Evolutionary conservation across 257 asterid genomes (phyloP).

Genomic region (Rubia yunnanensis): DNA sequence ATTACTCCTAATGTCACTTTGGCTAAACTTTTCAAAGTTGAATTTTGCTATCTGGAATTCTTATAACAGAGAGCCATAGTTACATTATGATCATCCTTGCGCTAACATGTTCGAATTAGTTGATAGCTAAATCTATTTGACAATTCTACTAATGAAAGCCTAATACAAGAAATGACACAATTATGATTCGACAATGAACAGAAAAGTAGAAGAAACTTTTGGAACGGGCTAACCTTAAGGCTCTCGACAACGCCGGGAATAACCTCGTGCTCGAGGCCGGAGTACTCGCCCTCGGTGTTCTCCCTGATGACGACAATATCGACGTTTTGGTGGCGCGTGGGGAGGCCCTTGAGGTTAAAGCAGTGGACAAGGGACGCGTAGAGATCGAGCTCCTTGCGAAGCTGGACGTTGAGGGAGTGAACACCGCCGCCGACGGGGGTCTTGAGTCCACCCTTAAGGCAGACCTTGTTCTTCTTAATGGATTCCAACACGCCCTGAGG

Average conservation of each 20-base stretch:
- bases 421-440: constrained; percentile 98
- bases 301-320: constrained; percentile 92
- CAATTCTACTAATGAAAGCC: too few relatives aligned
- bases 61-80: too few relatives aligned
- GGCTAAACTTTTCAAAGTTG: not conserved
- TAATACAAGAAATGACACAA: too few relatives aligned
- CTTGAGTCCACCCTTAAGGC: constrained; percentile 80
- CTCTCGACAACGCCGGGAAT: constrained; percentile 99
- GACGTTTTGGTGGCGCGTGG: constrained; percentile 76
- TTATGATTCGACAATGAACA: not conserved
- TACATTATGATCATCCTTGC: not conserved
- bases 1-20: not conserved
- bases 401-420: constrained; percentile 69
- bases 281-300: constrained; percentile 94
- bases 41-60: not conserved
- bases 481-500: constrained; percentile 72
- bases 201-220: not conserved
- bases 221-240: constrained; percentile 51
- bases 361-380: constrained; percentile 93
- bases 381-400: constrained; percentile 91
- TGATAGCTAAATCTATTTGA: not conserved
- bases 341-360: constrained; percentile 70
- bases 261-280: constrained; percentile 98
- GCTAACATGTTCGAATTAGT: not conserved
- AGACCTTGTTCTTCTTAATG: constrained; percentile 75